These are phyloP conservation scores for Kwoniella sp. DNA, from an alignment of 768 basidiomycete species.

Conservation along the genomic window DNA sequence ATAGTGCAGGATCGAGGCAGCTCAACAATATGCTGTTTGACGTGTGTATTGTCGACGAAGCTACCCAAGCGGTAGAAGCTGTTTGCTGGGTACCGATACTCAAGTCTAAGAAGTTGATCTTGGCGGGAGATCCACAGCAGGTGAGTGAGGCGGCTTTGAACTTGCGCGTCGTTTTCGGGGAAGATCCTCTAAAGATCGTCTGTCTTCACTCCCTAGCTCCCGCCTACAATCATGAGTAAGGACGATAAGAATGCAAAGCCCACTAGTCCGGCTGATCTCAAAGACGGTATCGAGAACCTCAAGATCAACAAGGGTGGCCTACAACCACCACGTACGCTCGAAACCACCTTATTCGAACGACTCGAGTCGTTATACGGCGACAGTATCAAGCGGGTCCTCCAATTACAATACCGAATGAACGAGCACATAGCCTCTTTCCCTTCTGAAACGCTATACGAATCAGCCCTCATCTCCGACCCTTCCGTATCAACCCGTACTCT, in stretches of 20 bases:
- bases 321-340: conserved; percentile 70
- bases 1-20: conserved; percentile 85
- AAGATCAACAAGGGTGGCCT: conserved; percentile 40
- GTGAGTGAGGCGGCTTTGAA: conserved; percentile 17
- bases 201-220: conserved; percentile 61
- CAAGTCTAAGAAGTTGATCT: conserved; percentile 82
- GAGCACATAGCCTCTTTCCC: conserved; percentile 81
- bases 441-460: conserved; percentile 75
- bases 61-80: conserved; percentile 93
- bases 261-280: background rate
- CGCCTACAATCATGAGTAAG: conserved; percentile 82
- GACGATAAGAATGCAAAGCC: conserved; percentile 54
- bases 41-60: conserved; percentile 94
- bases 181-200: too few relatives aligned
- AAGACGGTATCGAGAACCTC: background rate
- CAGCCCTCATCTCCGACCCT: conserved; percentile 67
- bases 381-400: conserved; percentile 79
- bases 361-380: conserved; percentile 85
- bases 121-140: conserved; percentile 91
- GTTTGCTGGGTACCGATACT: conserved; percentile 97
- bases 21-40: conserved; percentile 79
- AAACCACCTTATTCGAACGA: conserved; percentile 88
- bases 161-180: too few relatives aligned
- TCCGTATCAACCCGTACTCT: conserved; percentile 75
- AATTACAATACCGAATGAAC: conserved; percentile 90